phyloP scores from a whole-genome alignment of 2,329 filamentous ascomycete genomes.

The Coniochaeta prunicola region DNA sequence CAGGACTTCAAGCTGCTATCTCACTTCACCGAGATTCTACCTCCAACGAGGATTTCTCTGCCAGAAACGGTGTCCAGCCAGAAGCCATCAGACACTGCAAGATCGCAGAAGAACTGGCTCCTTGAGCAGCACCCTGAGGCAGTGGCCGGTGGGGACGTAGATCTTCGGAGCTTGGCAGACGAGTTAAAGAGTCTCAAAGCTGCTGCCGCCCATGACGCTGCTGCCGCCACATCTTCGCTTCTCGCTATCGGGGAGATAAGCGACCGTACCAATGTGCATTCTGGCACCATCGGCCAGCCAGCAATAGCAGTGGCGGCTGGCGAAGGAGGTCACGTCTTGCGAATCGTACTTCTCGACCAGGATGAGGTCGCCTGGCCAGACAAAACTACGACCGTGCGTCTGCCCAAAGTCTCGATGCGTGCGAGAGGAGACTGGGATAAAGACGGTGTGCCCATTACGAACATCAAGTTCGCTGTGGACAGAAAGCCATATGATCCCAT shows the following conservation, averaged over 20 bases:
- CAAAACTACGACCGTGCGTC: conserved; percentile 36
- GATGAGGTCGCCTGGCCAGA: conserved; percentile 48
- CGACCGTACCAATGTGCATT: conserved; percentile 22
- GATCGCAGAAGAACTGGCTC: conserved; percentile 40
- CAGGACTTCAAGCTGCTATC: conserved; percentile 19
- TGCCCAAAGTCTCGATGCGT: conserved; percentile 33
- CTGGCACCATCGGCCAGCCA: conserved; percentile 18
- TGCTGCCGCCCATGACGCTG: not conserved
- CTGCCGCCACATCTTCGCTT: conserved; percentile 20
- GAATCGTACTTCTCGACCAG: conserved; percentile 41
- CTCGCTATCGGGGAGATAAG: conserved; percentile 50
- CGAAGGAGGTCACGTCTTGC: conserved; percentile 50
- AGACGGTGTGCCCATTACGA: conserved; percentile 40
- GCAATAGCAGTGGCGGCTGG: conserved; percentile 45
- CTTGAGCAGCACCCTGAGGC: conserved; percentile 43
- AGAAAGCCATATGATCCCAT: conserved; percentile 26
- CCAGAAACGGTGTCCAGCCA: conserved; percentile 1
- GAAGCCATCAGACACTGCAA: conserved; percentile 17
- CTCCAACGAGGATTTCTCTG: conserved; percentile 9
- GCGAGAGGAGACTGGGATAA: conserved; percentile 48
- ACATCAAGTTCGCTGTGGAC: conserved; percentile 41
- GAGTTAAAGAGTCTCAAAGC: conserved; percentile 17
- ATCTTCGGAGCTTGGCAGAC: conserved; percentile 24
- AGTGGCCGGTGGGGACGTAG: conserved; percentile 27
- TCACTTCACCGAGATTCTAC: conserved; percentile 18